Conservation (phyloP, 2,329 filamentous ascomycete genomes). For the Westerdykella sp. region DNA sequence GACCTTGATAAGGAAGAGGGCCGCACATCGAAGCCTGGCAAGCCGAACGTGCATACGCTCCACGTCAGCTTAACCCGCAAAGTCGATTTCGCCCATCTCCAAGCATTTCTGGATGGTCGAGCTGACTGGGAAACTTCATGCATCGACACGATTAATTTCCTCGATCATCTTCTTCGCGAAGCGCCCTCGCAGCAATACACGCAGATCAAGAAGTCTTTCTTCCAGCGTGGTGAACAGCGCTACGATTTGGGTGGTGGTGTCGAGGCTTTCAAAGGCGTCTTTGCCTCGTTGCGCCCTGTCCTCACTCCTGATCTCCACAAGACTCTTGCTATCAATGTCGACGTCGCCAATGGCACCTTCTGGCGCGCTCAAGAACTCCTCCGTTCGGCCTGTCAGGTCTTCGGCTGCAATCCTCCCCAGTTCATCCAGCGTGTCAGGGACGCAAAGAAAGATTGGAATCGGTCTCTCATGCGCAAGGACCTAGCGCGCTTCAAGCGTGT, state of each 20-base stretch:
- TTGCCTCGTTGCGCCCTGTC: constrained; percentile 74
- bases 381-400: constrained; percentile 31
- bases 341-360: constrained; percentile 88
- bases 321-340: constrained; percentile 75
- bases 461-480: constrained; percentile 25
- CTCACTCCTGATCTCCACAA: constrained; percentile 48
- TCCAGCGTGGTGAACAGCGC: constrained; percentile 49
- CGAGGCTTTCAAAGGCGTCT: constrained; percentile 82
- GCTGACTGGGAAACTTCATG: constrained; percentile 50
- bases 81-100: constrained; percentile 62
- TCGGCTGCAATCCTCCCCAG: constrained; percentile 22
- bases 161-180: constrained; percentile 84
- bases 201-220: constrained; percentile 78
- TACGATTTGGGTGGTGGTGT: constrained; percentile 57
- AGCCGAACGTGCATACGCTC: constrained; percentile 52
- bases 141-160: constrained; percentile 77
- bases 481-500: constrained; percentile 41
- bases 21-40: constrained; percentile 13
- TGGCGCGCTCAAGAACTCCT: constrained; percentile 50
- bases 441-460: constrained; percentile 21
- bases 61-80: constrained; percentile 58
- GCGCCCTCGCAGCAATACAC: constrained; percentile 62
- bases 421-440: constrained; percentile 22
- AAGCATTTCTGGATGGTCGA: constrained; percentile 58
- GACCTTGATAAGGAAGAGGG: constrained; percentile 66